Percentiles rank a stretch among this genome's conserved stretches.
These are phyloP conservation scores for Ophiocordyceps robertsii DNA, from an alignment of 2,329 filamentous ascomycete genomes.

Conservation along the genomic window DNA sequence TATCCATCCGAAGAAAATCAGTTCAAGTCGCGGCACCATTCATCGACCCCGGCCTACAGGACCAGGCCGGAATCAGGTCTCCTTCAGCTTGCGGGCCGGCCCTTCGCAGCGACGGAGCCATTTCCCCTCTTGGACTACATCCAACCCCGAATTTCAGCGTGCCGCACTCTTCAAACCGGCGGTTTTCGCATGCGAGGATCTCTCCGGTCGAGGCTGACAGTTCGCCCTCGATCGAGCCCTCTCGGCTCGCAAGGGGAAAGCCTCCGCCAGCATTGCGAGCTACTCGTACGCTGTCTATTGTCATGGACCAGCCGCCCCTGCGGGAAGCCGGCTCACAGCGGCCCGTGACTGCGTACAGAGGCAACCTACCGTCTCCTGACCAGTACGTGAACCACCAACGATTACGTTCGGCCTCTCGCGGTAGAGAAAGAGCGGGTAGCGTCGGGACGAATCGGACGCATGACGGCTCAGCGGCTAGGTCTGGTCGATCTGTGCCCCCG, in stretches of 20 bases:
- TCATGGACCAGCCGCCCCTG: slow-evolving; percentile 39
- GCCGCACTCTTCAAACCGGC: slow-evolving; percentile 29
- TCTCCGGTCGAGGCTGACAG: slow-evolving; percentile 6
- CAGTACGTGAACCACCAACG: not conserved
- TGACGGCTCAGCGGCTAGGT: slow-evolving; percentile 4
- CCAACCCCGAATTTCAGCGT: slow-evolving; percentile 40
- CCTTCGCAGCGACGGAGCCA: slow-evolving; percentile 2
- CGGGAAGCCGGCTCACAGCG: slow-evolving; percentile 12
- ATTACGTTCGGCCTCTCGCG: slow-evolving; percentile 2
- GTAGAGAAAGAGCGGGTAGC: not conserved
- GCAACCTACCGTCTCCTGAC: slow-evolving; percentile 1
- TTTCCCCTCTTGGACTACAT: slow-evolving; percentile 6
- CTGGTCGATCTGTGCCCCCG: not conserved
- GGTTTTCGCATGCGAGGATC: slow-evolving; percentile 28
- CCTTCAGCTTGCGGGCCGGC: slow-evolving; percentile 4
- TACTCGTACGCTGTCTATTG: slow-evolving; percentile 39
- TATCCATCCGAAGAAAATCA: slow-evolving; percentile 36
- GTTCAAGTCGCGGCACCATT: slow-evolving; percentile 32
- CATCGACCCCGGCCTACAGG: slow-evolving; percentile 17
- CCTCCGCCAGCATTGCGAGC: slow-evolving; percentile 33
- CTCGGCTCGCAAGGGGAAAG: slow-evolving; percentile 17
- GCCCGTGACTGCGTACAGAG: slow-evolving; percentile 13
- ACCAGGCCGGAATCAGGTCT: not conserved
- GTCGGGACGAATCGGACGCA: slow-evolving; percentile 2
- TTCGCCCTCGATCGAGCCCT: slow-evolving; percentile 4